Percentiles rank a stretch among this genome's conserved stretches.
Evolutionary conservation across 202 grass and related monocot genomes (phyloP).

Genomic region (Brachypodium distachyon): DNA sequence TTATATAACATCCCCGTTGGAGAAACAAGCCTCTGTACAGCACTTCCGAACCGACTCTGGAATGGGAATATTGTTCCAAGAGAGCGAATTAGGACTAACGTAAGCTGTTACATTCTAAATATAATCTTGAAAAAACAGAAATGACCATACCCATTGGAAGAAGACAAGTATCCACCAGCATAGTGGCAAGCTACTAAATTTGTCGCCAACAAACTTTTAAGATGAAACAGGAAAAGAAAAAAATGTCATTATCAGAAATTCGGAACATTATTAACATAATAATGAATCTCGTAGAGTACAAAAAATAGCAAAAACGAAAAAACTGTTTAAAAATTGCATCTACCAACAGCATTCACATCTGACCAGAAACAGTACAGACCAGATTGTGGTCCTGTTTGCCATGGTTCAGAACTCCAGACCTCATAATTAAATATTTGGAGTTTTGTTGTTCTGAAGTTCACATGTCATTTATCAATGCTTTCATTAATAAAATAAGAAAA

Average conservation of each 20-base stretch:
- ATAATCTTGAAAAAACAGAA: background rate
- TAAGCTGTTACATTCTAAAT: background rate
- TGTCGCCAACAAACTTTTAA: conserved; percentile 44
- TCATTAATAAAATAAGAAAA: background rate
- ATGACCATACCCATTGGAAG: conserved; percentile 82
- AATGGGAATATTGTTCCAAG: background rate
- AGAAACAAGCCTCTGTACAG: conserved; percentile 64
- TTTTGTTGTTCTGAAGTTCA: background rate
- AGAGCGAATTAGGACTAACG: background rate
- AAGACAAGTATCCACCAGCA: conserved; percentile 92
- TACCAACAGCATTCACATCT: background rate
- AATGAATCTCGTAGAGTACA: background rate
- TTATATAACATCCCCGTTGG: conserved; percentile 59
- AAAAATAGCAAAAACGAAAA: background rate
- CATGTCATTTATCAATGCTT: background rate
- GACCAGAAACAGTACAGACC: background rate
- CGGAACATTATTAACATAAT: background rate
- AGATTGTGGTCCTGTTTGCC: background rate
- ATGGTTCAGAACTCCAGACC: background rate
- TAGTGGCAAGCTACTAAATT: conserved; percentile 47
- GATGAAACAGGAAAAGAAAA: background rate
- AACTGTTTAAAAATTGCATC: background rate
- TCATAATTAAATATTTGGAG: background rate
- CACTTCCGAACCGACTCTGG: conserved; percentile 70
- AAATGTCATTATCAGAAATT: background rate